A percentile compares a stretch with the other conserved stretches of the same genome.
Conservation (phyloP, 2,329 filamentous ascomycete species). For the Cladosporium sp. region DNA sequence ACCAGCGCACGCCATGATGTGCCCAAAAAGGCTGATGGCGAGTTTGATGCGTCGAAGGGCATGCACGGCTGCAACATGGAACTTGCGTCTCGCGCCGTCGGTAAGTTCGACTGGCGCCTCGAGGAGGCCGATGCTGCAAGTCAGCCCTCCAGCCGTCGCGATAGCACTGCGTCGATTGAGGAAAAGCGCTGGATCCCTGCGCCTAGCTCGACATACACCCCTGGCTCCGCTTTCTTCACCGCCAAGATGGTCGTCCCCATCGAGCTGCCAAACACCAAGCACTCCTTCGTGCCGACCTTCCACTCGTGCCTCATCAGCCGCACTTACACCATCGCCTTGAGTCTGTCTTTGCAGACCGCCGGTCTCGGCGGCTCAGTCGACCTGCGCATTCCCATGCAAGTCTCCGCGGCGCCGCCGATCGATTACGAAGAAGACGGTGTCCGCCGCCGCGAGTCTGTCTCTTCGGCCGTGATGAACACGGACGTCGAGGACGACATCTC, state of each 20-base stretch:
- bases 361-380: conserved; percentile 36
- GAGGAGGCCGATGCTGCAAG: conserved; percentile 6
- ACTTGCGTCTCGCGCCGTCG: conserved; percentile 51
- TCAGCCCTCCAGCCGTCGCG: conserved; percentile 25
- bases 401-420: conserved; percentile 24
- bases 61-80: conserved; percentile 47
- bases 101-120: conserved; percentile 49
- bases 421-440: conserved; percentile 5
- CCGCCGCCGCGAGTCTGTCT: conserved; percentile 7
- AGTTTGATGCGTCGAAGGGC: conserved; percentile 45
- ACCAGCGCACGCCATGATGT: conserved; percentile 45
- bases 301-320: conserved; percentile 63
- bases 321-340: conserved; percentile 55
- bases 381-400: conserved; percentile 42
- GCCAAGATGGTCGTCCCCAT: conserved; percentile 59
- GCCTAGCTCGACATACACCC: conserved; percentile 36
- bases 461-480: conserved; percentile 7
- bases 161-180: conserved; percentile 32
- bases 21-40: conserved; percentile 38
- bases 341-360: conserved; percentile 49
- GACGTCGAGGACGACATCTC: conserved; percentile 9
- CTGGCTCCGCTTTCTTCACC: conserved; percentile 50
- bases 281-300: conserved; percentile 60
- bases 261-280: conserved; percentile 51
- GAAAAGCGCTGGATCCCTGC: conserved; percentile 29